Base-by-base conservation (phyloP, 2,329 filamentous ascomycete genomes). In the Hymenoscyphus infarciens region DNA sequence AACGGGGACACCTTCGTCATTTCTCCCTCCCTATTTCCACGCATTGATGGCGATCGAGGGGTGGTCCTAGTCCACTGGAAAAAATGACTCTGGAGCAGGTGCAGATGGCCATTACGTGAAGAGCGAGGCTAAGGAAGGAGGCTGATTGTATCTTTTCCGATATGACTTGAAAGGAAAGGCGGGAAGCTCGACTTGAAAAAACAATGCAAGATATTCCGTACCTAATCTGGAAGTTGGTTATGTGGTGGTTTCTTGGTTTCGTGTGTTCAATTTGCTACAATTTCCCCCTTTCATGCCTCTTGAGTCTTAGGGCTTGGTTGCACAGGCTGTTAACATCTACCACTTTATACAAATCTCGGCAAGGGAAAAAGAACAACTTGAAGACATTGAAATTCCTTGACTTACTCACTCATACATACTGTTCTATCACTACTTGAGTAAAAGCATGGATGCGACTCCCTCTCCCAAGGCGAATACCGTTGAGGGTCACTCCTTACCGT, bases 11-110 rank as follows among this genome's bases (percentile, higher is more conserved):
- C 19, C 19, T 52, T 52, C 45, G 45, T 52, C 45, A 52, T 52
- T 25, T 38, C 35, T 38, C 13, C 33, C 13, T 38, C 35, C 35
- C 2, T 38, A 38, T 16, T 49, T 52, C 45, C 45, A 25, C 45
- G 45, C 45, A 52, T 52, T 52, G 45, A 52, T 52, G 45, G 7
- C 19, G 45, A 25, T 52, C 19, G 45, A 52, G 45, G 42, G 45
- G 45, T 52, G 10, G 45, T 52, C 22, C 45, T 22, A 11, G 19
- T 22, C 45, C 19, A 52, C 45, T 22, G 45, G 45, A 52, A 52
- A 52, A 25, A 52, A 25, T 10, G 19, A 52, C 22, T 52, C 13
- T 52, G 3, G 25, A 13, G 45, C 22, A 27, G 45, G 45, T 11
- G 10, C 8, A 52, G 10, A 52, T 52, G 3, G 7, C 45, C 19